These are phyloP conservation scores for Carallia pectinifolia DNA, from an alignment of 345 rosid genomes.

Conservation along the genomic window DNA sequence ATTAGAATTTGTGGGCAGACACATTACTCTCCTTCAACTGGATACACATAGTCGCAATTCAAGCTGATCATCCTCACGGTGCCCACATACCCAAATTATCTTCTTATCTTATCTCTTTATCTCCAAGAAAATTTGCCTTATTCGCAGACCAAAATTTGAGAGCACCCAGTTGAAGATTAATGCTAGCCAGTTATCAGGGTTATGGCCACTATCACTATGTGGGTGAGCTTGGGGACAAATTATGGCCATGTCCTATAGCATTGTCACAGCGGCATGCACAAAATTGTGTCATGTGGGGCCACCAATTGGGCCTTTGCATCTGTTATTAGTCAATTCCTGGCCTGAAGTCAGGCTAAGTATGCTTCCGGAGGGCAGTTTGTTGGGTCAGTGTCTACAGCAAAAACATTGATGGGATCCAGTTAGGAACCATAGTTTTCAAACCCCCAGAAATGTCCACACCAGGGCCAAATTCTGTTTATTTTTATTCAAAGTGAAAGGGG, in stretches of 20 bases:
- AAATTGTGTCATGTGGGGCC: constrained; percentile 8
- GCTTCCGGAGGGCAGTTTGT: background rate
- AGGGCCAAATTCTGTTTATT: background rate
- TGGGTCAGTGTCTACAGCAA: background rate
- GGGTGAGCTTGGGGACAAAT: constrained; percentile 3
- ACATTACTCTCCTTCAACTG: too few species aligned
- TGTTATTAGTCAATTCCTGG: background rate
- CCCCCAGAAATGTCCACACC: too few species aligned
- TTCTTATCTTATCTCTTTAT: background rate
- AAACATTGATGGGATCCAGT: background rate
- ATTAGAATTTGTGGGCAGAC: too few species aligned
- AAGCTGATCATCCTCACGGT: background rate
- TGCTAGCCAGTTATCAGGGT: background rate
- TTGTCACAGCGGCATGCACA: background rate
- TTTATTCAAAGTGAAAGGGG: background rate
- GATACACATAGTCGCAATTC: background rate
- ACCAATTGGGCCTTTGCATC: background rate
- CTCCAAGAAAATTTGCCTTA: background rate
- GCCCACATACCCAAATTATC: background rate
- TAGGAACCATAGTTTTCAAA: background rate
- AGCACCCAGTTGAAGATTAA: background rate
- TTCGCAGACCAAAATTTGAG: background rate
- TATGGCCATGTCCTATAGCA: background rate
- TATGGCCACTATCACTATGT: background rate
- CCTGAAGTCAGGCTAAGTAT: background rate